Percentiles rank a stretch among this genome's conserved stretches.
phyloP scores from a whole-genome alignment of 495 filamentous ascomycete species.

The Aspergillus haitiensis region DNA sequence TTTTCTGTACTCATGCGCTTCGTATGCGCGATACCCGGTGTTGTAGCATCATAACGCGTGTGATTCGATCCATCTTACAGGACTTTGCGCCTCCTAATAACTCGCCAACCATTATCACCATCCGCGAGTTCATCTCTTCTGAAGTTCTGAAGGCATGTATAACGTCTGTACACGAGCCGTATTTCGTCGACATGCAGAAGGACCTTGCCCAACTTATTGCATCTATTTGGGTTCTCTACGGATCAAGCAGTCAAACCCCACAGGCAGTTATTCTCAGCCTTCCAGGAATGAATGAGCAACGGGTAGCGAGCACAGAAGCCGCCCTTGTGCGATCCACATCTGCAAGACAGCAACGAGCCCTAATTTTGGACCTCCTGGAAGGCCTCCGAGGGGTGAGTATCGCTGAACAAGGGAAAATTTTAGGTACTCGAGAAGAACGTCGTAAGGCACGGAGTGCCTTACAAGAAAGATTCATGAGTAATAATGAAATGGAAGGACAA shows the following conservation, averaged over 20 bases:
- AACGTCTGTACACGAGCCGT: constrained; percentile 86
- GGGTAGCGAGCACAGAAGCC: constrained; percentile 47
- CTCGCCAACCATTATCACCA: constrained; percentile 59
- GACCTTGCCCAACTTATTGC: constrained; percentile 89
- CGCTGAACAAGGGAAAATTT: constrained; percentile 85
- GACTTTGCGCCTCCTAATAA: constrained; percentile 63
- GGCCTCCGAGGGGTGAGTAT: constrained; percentile 86
- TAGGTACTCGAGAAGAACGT: constrained; percentile 50
- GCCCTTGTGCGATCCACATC: constrained; percentile 61
- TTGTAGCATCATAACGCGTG: constrained; percentile 78
- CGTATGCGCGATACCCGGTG: constrained; percentile 88
- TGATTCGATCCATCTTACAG: constrained; percentile 78
- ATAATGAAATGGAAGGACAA: constrained; percentile 48
- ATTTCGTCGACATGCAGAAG: constrained; percentile 95
- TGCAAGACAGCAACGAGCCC: constrained; percentile 72
- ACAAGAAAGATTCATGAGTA: constrained; percentile 57
- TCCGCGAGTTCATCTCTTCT: constrained; percentile 86
- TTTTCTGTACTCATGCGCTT: constrained; percentile 89
- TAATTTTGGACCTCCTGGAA: constrained; percentile 84
- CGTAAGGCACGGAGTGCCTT: constrained; percentile 53
- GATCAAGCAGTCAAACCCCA: constrained; percentile 55
- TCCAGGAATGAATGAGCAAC: constrained; percentile 54
- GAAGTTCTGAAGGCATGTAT: constrained; percentile 82
- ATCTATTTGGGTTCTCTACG: constrained; percentile 75
- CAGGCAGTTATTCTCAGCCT: constrained; percentile 56